phyloP scores from a whole-genome alignment of 1,284 basidiomycete species.

The Pterula multifida region DNA sequence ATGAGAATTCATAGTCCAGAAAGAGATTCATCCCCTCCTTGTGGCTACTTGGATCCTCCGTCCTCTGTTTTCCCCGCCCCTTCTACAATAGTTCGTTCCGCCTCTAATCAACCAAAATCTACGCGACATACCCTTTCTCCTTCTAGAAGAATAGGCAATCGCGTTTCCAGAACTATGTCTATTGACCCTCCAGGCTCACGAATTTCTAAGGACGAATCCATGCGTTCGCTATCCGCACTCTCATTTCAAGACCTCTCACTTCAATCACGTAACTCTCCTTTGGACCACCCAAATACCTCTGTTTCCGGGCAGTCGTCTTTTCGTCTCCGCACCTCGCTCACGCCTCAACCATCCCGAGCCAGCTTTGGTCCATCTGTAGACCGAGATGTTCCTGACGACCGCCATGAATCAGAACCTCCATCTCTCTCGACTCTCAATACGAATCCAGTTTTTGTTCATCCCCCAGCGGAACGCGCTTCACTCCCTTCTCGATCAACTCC shows the following conservation, averaged over 20 bases:
- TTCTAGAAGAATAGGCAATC: conserved; percentile 18
- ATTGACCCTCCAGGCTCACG: conserved; percentile 38
- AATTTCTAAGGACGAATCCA: conserved; percentile 27
- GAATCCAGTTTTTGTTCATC: conserved; percentile 59
- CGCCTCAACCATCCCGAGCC: conserved; percentile 47
- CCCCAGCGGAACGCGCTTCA: conserved; percentile 28
- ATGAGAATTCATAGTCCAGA: conserved; percentile 43
- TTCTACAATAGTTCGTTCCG: conserved; percentile 21
- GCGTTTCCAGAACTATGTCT: conserved; percentile 44
- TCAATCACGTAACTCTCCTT: conserved; percentile 24
- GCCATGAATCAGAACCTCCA: conserved; percentile 60
- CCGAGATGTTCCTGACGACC: conserved; percentile 11
- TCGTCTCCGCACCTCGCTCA: conserved; percentile 52
- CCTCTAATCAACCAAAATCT: conserved; percentile 19
- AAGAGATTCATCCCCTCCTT: conserved; percentile 15
- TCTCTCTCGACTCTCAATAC: conserved; percentile 42
- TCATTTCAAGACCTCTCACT: conserved; percentile 10
- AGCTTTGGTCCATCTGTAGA: conserved; percentile 8
- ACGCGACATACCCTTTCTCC: conserved; percentile 30
- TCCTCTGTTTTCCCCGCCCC: conserved; percentile 25
- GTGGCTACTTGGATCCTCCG: conserved; percentile 46
- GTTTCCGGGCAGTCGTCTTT: conserved; percentile 37
- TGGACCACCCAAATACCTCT: conserved; percentile 21
- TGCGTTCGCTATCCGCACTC: conserved; percentile 14
- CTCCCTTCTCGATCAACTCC: conserved; percentile 20